phyloP scores from a whole-genome alignment of 306 rosid genomes.

The Gastrolobium bilobum region DNA sequence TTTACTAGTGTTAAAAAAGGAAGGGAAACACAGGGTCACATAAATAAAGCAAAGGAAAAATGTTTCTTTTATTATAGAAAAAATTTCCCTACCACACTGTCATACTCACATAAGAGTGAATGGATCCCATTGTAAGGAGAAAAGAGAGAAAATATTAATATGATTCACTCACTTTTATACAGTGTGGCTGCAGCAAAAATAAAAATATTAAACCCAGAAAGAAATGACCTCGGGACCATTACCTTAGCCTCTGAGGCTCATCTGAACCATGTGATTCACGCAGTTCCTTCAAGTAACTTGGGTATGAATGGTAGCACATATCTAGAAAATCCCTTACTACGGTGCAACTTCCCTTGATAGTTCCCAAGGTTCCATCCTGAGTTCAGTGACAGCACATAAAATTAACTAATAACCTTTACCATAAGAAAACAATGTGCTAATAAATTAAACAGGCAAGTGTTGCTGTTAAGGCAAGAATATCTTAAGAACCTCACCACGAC shows the following conservation, averaged over 20 bases:
- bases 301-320: slow-evolving; percentile 79
- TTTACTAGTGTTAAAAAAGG: too few relatives aligned
- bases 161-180: too few relatives aligned
- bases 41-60: too few relatives aligned
- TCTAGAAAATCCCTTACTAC: slow-evolving; percentile 92
- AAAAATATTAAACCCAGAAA: background rate
- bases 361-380: slow-evolving; percentile 90
- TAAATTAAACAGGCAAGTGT: slow-evolving; percentile 33
- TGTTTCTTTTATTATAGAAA: too few relatives aligned
- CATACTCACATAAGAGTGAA: too few relatives aligned
- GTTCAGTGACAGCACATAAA: slow-evolving; percentile 8
- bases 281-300: slow-evolving; percentile 76
- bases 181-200: too few relatives aligned
- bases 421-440: slow-evolving; percentile 16
- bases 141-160: too few relatives aligned
- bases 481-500: slow-evolving; percentile 59
- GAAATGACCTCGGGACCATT: slow-evolving; percentile 18
- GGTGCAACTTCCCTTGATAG: slow-evolving; percentile 85
- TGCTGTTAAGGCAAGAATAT: background rate
- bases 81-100: too few relatives aligned
- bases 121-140: too few relatives aligned
- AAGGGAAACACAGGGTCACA: too few relatives aligned
- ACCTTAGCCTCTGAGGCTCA: slow-evolving; percentile 72
- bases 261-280: slow-evolving; percentile 67
- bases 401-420: slow-evolving; percentile 1